phyloP scores from a whole-genome alignment of 768 basidiomycete genomes.

The Phlegmacium glaucopus region DNA sequence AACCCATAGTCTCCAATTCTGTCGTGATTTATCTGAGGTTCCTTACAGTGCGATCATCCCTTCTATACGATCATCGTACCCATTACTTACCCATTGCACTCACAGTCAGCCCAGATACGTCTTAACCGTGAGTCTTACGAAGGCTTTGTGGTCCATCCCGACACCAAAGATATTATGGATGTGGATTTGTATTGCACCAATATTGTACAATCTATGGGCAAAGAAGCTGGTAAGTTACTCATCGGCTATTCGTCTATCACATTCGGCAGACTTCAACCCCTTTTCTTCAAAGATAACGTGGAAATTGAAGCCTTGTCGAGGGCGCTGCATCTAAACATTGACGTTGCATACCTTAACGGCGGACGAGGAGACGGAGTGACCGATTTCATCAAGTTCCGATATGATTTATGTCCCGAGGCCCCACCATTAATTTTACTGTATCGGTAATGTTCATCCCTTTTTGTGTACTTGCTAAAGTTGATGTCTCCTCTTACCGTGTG shows the following conservation, averaged over 20 bases:
- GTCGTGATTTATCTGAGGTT: slow-evolving; percentile 81
- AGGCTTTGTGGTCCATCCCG: slow-evolving; percentile 76
- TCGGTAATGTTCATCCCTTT: slow-evolving; percentile 47
- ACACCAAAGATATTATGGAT: slow-evolving; percentile 54
- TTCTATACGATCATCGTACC: background rate
- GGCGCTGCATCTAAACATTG: slow-evolving; percentile 62
- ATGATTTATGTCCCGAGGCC: slow-evolving; percentile 38
- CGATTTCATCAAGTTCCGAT: slow-evolving; percentile 67
- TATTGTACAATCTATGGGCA: slow-evolving; percentile 74
- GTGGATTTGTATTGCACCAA: slow-evolving; percentile 68
- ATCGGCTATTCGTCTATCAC: background rate
- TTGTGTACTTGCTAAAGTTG: background rate
- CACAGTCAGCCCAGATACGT: slow-evolving; percentile 71
- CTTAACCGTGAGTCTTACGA: slow-evolving; percentile 55
- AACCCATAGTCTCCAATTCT: slow-evolving; percentile 54
- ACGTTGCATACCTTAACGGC: slow-evolving; percentile 81
- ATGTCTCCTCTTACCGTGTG: background rate
- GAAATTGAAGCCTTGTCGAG: slow-evolving; percentile 76
- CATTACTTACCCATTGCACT: background rate
- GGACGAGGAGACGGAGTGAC: slow-evolving; percentile 45
- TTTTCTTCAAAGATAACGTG: slow-evolving; percentile 61
- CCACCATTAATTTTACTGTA: slow-evolving; percentile 70
- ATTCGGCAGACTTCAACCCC: background rate
- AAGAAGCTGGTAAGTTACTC: slow-evolving; percentile 61
- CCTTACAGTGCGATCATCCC: slow-evolving; percentile 47